Base-by-base conservation (phyloP, 176 grass and related monocot species). In the Avena atlantica region DNA sequence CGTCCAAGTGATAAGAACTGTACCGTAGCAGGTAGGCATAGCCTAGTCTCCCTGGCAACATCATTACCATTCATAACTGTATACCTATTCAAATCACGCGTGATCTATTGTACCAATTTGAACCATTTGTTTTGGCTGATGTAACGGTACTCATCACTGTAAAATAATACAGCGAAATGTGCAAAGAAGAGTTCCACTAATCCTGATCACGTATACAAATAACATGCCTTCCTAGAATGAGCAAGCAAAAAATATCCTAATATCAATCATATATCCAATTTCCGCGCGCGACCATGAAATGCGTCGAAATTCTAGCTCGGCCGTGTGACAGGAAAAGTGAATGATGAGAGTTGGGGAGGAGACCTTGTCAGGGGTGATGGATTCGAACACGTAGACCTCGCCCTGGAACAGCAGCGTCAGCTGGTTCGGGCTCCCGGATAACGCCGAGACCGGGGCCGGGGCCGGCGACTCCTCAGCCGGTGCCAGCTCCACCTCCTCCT, bases 311-410 rank as follows among this genome's bases (percentile, higher is more conserved):
- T 31, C 47, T 19, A 24, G 56, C 17, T 64, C 65, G 13, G 55
- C 11, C 47, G 65, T 66, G 23, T 17, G 65, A 83, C 29, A 78
- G 0, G 45, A 53, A 72, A 79, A 84, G 21, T 65, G 66, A 72
- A 42, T 20, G 44, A 58, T 7, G 78, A 34, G 16, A 79, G n/a
- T 6, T 6, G 24, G 31, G 14, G 83, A 5, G 44, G 81, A 45
- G 44, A 97, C 92, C 95, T 93, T 97, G 2, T 97, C 95, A 9
- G 90, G 90, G 8, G 96, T 94, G 79, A 98, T 90, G 23, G 92
- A 95, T 71, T 98, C 96, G 92, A 98, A 98, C 59, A 98, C 93
- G 82, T 94, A 98, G 20, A 98, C 92, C 90, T 98, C 93, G 74
- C 96, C 96, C 85, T 98, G 93, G 90, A 98, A 98, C 78, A 96